phyloP scores from a whole-genome alignment of 768 basidiomycete species.

The Pisolithus microcarpus region DNA sequence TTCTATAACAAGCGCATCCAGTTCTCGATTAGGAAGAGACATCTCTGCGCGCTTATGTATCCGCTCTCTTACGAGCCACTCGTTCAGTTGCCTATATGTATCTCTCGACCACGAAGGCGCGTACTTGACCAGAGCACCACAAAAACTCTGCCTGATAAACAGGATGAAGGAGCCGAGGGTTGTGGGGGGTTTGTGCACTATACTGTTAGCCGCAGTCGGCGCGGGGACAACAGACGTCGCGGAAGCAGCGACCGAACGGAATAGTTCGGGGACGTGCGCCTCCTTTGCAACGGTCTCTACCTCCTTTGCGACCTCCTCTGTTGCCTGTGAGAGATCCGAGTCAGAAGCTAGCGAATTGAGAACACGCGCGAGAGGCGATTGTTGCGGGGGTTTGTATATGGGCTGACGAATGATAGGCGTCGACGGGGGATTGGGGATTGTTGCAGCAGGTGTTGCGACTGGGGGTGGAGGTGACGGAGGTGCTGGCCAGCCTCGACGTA shows the following conservation, averaged over 20 bases:
- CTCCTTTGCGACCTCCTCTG: slow-evolving; percentile 40
- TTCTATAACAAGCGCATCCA: slow-evolving; percentile 57
- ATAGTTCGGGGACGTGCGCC: slow-evolving; percentile 42
- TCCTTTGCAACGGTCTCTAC: slow-evolving; percentile 13
- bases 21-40: slow-evolving; percentile 51
- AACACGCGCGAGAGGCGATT: slow-evolving; percentile 49
- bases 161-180: neutral
- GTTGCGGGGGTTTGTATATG: slow-evolving; percentile 33
- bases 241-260: slow-evolving; percentile 31
- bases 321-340: slow-evolving; percentile 44
- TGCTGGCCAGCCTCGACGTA: slow-evolving; percentile 47
- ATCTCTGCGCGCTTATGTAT: slow-evolving; percentile 45
- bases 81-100: slow-evolving; percentile 13
- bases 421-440: slow-evolving; percentile 21
- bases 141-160: slow-evolving; percentile 4
- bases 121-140: slow-evolving; percentile 12
- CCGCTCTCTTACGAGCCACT: slow-evolving; percentile 57
- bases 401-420: slow-evolving; percentile 34
- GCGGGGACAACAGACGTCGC: slow-evolving; percentile 11
- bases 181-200: neutral
- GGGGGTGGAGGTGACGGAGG: slow-evolving; percentile 16
- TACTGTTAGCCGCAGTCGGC: neutral
- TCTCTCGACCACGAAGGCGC: slow-evolving; percentile 29
- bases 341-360: slow-evolving; percentile 55
- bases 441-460: slow-evolving; percentile 18